Evolutionary conservation across 306 rosid genomes (phyloP), one percentile per base, ranked within the genome.

Genomic region (Dryas octopetala): DNA sequence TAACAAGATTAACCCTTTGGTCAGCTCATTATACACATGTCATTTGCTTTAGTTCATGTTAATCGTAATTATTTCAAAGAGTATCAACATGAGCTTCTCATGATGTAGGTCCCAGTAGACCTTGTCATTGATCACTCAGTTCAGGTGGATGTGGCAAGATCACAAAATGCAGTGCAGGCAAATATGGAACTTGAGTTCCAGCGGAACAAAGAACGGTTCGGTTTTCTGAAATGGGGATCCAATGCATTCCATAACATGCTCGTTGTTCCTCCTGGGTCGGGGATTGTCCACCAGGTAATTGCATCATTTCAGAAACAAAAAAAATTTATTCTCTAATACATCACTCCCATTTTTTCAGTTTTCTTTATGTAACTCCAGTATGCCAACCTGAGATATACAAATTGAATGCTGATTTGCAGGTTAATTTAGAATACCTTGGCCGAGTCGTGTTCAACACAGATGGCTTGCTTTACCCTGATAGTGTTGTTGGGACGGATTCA

Each of bases 61-160:
- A 10, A 17, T 19, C 5, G 4, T 47, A 73, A 32, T 38, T 16
- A 7, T 47, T 47, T 47, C 6, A 59, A 46, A 16, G 47, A 16
- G 8, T 28, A n/a, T 47, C 26, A 47, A 60, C 11, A 5, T 28
- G 48, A 10, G 4, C 28, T 43, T 74, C 61, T 70, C 41, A 13
- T 70, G 66, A 45, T 83, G 75, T 87, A 93, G 98, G 97, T 93
- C 67, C 98, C 98, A 0, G 98, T 93, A 13, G 97, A 93, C 81
- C 97, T 93, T 74, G 98, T 93, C 87, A 93, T 93, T 85, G 98
- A 93, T 83, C 98, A 93, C 88, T 93, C 98, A 13, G 98, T 93
- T 87, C 98, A 93, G 80, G 98, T 93, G 17, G 97, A 93, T 83
- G 92, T 93, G 71, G 96, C 98, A 6, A 91, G 96, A 74, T 88